These are phyloP conservation scores for Zymoseptoria tritici DNA, from an alignment of 2,329 filamentous ascomycete species.

Conservation along the genomic window DNA sequence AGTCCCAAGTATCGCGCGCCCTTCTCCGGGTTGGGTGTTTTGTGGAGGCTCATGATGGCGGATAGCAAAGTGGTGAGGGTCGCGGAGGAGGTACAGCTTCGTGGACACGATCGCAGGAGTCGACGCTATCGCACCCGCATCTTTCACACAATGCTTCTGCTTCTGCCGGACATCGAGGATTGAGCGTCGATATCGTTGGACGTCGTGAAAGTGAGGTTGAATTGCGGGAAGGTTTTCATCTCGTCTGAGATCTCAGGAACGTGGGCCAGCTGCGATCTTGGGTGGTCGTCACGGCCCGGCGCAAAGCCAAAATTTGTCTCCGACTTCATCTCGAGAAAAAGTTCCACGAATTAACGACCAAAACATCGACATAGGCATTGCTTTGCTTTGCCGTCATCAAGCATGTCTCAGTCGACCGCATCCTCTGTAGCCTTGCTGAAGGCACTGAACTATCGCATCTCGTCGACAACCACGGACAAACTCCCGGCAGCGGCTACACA, in stretches of 20 bases:
- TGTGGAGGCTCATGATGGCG: slow-evolving; percentile 22
- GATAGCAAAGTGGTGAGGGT: background rate
- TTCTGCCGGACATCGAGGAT: background rate
- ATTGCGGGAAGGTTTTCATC: too few species aligned
- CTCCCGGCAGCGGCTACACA: slow-evolving; percentile 66
- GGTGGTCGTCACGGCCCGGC: background rate
- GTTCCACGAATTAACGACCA: too few species aligned
- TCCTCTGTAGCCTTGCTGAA: slow-evolving; percentile 42
- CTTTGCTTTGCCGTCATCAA: background rate
- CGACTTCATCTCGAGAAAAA: background rate
- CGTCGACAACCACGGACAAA: slow-evolving; percentile 62
- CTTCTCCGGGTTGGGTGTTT: slow-evolving; percentile 46
- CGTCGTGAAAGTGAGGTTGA: background rate
- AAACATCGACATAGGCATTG: background rate
- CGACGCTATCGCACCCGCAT: slow-evolving; percentile 15
- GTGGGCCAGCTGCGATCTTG: background rate
- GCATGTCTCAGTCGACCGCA: slow-evolving; percentile 1
- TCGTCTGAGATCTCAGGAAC: background rate
- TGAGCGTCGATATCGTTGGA: background rate
- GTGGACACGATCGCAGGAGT: slow-evolving; percentile 2
- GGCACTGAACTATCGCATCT: slow-evolving; percentile 61
- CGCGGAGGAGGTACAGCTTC: background rate
- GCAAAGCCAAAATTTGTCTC: background rate
- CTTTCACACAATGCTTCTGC: background rate
- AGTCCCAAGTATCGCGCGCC: slow-evolving; percentile 71